Evolutionary conservation across 2,329 filamentous ascomycete genomes (phyloP).

Genomic region (Elsinoe perseae): DNA sequence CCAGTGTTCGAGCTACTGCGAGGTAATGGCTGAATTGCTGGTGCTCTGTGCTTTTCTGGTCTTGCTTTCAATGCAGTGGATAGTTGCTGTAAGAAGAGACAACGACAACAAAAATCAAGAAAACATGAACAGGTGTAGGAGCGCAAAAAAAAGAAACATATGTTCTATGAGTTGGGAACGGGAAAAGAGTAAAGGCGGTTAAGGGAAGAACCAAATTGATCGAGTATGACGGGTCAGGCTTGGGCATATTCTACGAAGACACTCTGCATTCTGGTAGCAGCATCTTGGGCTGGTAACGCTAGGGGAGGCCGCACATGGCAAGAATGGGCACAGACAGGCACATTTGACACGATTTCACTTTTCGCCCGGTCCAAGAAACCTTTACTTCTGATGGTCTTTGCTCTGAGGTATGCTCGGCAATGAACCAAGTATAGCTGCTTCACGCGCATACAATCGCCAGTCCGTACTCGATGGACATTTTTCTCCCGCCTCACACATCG

Average conservation of each 20-base stretch:
- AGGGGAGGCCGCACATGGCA: background rate
- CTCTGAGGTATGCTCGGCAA: background rate
- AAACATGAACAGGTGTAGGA: background rate
- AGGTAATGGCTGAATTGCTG: background rate
- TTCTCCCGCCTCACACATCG: background rate
- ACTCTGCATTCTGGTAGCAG: too few species aligned
- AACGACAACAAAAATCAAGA: background rate
- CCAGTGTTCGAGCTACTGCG: constrained; percentile 9
- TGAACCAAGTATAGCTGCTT: background rate
- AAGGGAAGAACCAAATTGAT: background rate
- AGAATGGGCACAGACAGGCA: background rate
- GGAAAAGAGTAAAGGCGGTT: background rate
- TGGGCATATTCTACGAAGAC: too few species aligned
- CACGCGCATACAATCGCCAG: background rate
- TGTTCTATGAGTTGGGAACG: background rate
- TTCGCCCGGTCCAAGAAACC: too few species aligned
- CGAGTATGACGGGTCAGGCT: constrained; percentile 1
- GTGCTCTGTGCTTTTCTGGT: constrained; percentile 1
- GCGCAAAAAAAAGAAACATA: background rate
- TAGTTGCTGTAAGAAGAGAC: background rate
- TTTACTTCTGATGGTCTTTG: background rate
- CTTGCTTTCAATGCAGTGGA: background rate
- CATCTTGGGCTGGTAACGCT: background rate
- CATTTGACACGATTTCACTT: constrained; percentile 2
- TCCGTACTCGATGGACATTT: background rate